Evolutionary conservation across 805 yeast genomes (phyloP).

Genomic region (Wilhelminamyces savonicus): DNA sequence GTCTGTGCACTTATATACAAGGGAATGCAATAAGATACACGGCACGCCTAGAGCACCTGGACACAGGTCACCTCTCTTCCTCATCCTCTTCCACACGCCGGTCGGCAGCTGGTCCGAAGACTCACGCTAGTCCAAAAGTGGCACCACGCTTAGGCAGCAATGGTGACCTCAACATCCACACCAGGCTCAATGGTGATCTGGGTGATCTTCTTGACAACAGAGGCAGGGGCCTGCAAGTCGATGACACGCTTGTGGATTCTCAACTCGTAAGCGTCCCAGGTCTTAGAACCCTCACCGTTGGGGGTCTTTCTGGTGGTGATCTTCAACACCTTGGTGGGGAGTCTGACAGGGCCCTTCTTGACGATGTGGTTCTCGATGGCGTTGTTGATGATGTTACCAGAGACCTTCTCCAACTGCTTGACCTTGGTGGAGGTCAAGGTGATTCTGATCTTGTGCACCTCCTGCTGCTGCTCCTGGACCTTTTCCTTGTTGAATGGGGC

Average conservation of each 20-base stretch:
- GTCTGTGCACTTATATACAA: slow-evolving; percentile 31
- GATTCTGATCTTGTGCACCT: slow-evolving; percentile 96
- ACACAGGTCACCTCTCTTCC: slow-evolving; percentile 9
- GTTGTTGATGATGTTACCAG: slow-evolving; percentile 81
- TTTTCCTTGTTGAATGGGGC: slow-evolving; percentile 77
- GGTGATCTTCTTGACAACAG: slow-evolving; percentile 89
- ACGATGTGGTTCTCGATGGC: slow-evolving; percentile 76
- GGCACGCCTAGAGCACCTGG: slow-evolving; percentile 59
- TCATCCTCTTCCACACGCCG: not conserved
- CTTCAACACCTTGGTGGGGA: slow-evolving; percentile 98
- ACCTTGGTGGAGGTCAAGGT: slow-evolving; percentile 98
- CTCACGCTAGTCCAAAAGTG: slow-evolving; percentile 2
- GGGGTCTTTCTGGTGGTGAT: slow-evolving; percentile 99
- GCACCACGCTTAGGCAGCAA: slow-evolving; percentile 58
- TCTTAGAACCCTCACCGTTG: slow-evolving; percentile 99
- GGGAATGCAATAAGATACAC: slow-evolving; percentile 29
- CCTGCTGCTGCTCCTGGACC: slow-evolving; percentile 76
- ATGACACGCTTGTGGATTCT: slow-evolving; percentile 99
- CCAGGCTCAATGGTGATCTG: slow-evolving; percentile 98
- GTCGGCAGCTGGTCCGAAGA: not conserved
- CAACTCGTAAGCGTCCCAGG: slow-evolving; percentile 99
- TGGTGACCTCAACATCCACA: slow-evolving; percentile 94
- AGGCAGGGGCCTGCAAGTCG: slow-evolving; percentile 96
- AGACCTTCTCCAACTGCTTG: slow-evolving; percentile 95
- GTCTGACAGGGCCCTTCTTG: slow-evolving; percentile 99